These are phyloP conservation scores for Tetrahymena borealis DNA, from an alignment of 73 alveolate species.

Conservation along the genomic window DNA sequence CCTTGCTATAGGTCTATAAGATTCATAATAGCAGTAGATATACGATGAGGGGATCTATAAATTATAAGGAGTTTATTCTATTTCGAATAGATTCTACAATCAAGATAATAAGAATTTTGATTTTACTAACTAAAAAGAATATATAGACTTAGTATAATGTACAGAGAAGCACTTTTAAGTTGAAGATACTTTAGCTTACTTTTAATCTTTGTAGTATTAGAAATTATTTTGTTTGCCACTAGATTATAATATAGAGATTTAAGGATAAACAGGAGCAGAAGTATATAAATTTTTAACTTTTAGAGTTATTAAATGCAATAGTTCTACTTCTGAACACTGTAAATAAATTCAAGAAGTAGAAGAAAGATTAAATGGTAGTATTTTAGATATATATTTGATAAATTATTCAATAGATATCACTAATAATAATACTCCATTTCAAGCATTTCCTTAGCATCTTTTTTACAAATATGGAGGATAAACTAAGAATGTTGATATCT, in stretches of 20 bases:
- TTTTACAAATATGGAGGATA: neutral
- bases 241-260: neutral
- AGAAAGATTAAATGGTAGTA: neutral
- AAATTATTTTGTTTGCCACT: neutral
- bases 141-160: neutral
- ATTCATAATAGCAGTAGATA: neutral
- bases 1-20: neutral
- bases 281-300: neutral
- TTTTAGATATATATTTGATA: neutral
- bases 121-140: neutral
- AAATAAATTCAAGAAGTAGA: neutral
- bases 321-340: neutral
- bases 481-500: neutral
- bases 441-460: neutral
- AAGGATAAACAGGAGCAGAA: neutral
- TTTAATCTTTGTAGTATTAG: neutral
- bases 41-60: neutral
- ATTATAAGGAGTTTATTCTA: neutral
- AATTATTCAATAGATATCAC: neutral
- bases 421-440: neutral
- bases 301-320: neutral
- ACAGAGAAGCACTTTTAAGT: neutral
- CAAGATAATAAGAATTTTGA: neutral
- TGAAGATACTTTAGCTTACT: neutral
- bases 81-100: neutral